Base-by-base conservation (phyloP, 345 rosid species). In the Populus deltoides region DNA sequence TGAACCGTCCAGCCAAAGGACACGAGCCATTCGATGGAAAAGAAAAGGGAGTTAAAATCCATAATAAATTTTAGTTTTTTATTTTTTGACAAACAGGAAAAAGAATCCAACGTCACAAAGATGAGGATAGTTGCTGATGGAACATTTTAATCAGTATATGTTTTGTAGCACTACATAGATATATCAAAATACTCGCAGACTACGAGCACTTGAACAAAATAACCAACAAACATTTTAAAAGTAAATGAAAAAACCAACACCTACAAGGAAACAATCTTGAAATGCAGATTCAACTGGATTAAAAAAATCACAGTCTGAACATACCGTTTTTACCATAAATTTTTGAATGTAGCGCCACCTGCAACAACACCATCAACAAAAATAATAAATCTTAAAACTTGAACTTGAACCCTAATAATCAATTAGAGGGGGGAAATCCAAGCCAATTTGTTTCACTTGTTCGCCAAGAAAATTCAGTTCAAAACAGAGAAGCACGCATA, bases 241-340 rank as follows among this genome's bases (percentile, higher is more conserved):
- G 17, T 1, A 17, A 17, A 49, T 5, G 20, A 1, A 49, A 49
- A 49, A 1, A 49, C 17, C 5, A 49, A 49, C 20, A 49, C 6
- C 20, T 49, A 1, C 20, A 49, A 49, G 55, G 18, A n/a, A 8
- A 55, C 15, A 33, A 33, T 63, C 55, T 49, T 5, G 69, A 12
- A 33, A 22, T 6, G 22, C 15, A 66, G 31, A 22, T 29, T 20
- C 63, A 45, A 45, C 35, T 11, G 8, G 29, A 66, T 20, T 8
- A 53, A 5, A 47, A 69, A 29, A 10, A 20, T 49, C 57, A 17
- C 22, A 51, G 22, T 51, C 18, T 4, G 47, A 68, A 79, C 92
- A 43, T 83, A 94, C 98, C 94, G 63, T 94, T 94, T 87, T 83
- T 89, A 45, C 97, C 98, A 49, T 81, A 86, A 75, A 86, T 80